Evolutionary conservation across 2,329 filamentous ascomycete genomes (phyloP).

Genomic region (Microcyclospora pomicola): DNA sequence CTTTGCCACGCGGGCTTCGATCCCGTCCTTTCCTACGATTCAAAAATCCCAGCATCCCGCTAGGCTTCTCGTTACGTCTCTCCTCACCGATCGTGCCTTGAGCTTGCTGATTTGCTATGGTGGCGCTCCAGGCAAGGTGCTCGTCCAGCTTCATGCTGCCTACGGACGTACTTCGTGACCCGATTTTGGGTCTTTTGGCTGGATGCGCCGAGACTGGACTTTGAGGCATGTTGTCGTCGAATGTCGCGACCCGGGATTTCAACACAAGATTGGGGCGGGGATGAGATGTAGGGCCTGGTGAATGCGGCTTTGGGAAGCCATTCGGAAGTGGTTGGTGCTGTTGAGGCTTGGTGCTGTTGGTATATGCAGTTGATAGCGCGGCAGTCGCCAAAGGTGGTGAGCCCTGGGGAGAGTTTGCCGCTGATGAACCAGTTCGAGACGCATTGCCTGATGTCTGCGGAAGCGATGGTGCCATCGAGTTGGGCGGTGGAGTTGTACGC

Average conservation of each 20-base stretch:
- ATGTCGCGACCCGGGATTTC: background rate
- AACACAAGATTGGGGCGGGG: constrained; percentile 2
- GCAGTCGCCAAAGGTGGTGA: constrained; percentile 30
- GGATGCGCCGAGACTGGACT: constrained; percentile 2
- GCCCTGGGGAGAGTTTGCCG: constrained; percentile 31
- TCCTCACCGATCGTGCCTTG: too few relatives aligned
- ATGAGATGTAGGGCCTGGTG: constrained; percentile 15
- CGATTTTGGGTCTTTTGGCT: constrained; percentile 38
- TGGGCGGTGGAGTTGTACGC: constrained; percentile 1
- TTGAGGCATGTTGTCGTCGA: background rate
- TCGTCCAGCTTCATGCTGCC: constrained; percentile 82
- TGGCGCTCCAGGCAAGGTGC: constrained; percentile 77
- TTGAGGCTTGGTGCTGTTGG: background rate
- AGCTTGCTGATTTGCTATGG: too few relatives aligned
- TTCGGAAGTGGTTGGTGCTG: constrained; percentile 3
- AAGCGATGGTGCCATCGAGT: constrained; percentile 19
- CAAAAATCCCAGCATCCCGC: constrained; percentile 81
- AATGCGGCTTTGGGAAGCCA: constrained; percentile 4
- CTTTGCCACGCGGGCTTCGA: constrained; percentile 70
- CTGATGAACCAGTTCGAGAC: constrained; percentile 29
- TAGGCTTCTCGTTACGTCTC: constrained; percentile 35
- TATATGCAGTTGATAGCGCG: constrained; percentile 2
- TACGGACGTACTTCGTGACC: constrained; percentile 59
- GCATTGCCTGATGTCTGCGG: constrained; percentile 26
- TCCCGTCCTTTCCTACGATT: constrained; percentile 79